Evolutionary conservation across 805 yeast species (phyloP).

Genomic region (Candida coquimbonensis): DNA sequence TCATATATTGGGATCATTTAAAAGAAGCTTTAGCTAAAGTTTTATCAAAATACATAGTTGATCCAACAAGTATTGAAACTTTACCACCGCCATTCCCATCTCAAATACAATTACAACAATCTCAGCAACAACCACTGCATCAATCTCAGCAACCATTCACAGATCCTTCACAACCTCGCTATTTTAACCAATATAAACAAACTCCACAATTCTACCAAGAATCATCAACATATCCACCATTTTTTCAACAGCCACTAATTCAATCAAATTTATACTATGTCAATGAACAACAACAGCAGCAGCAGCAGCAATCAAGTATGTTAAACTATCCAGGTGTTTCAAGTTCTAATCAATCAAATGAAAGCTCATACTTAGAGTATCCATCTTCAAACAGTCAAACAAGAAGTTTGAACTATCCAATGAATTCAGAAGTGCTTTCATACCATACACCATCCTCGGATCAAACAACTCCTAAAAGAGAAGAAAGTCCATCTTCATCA

Average conservation of each 20-base stretch:
- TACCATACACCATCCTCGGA: background rate
- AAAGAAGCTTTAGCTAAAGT: constrained; percentile 50
- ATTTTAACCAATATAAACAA: background rate
- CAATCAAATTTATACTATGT: too few species aligned
- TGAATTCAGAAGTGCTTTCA: background rate
- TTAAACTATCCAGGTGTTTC: constrained; percentile 3
- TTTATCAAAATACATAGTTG: constrained; percentile 42
- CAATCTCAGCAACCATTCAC: background rate
- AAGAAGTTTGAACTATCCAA: background rate
- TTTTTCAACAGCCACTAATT: too few species aligned
- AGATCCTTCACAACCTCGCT: background rate
- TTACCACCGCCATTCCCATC: constrained; percentile 1
- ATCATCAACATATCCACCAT: too few species aligned
- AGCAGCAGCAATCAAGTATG: background rate
- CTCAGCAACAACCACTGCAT: background rate
- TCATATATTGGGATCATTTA: constrained; percentile 51
- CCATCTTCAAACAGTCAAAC: background rate
- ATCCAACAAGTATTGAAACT: constrained; percentile 7
- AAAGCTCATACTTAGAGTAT: too few species aligned
- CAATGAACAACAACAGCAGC: too few species aligned
- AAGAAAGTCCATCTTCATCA: constrained; percentile 1
- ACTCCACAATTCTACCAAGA: background rate
- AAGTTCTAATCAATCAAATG: background rate
- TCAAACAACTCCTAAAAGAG: background rate
- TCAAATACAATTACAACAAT: background rate